Percentiles rank a stretch among this genome's conserved stretches.
Evolutionary conservation across 2,329 filamentous ascomycete genomes (phyloP).

Genomic region (Neodidymelliopsis sp.): DNA sequence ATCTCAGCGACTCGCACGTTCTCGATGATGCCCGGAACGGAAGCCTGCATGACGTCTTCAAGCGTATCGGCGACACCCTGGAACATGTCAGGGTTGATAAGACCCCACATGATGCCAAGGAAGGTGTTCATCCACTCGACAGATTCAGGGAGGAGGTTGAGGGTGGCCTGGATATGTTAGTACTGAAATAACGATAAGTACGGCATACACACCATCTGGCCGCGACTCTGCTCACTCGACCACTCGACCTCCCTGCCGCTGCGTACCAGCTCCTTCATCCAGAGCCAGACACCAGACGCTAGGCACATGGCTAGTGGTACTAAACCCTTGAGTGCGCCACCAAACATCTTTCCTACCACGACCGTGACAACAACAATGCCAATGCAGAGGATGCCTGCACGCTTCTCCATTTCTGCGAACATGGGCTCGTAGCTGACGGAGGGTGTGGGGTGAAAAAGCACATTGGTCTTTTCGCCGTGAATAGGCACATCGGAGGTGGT

Average conservation of each 20-base stretch:
- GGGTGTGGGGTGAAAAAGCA: slow-evolving; percentile 94
- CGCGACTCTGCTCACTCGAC: slow-evolving; percentile 84
- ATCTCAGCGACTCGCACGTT: slow-evolving; percentile 96
- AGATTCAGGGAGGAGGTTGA: slow-evolving; percentile 89
- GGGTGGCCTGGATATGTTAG: slow-evolving; percentile 66
- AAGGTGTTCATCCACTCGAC: slow-evolving; percentile 95
- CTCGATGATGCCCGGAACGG: slow-evolving; percentile 87
- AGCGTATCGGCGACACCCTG: slow-evolving; percentile 88
- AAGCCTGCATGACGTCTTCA: slow-evolving; percentile 96
- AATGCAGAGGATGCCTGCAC: slow-evolving; percentile 73
- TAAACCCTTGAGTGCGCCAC: slow-evolving; percentile 77
- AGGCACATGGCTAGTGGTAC: slow-evolving; percentile 76
- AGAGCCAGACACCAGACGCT: slow-evolving; percentile 81
- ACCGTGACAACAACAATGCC: slow-evolving; percentile 77
- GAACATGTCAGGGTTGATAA: slow-evolving; percentile 97
- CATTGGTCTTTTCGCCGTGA: slow-evolving; percentile 94
- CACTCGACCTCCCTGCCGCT: slow-evolving; percentile 86
- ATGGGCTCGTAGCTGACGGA: slow-evolving; percentile 89
- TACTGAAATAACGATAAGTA: background rate
- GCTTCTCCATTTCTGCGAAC: slow-evolving; percentile 77
- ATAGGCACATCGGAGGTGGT: slow-evolving; percentile 94
- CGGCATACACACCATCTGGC: slow-evolving; percentile 67
- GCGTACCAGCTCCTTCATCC: slow-evolving; percentile 85
- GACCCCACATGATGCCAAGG: slow-evolving; percentile 82
- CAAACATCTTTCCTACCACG: slow-evolving; percentile 79